phyloP scores from a whole-genome alignment of 192 early-diverging fungal genomes.

The Podila clonocystis region DNA sequence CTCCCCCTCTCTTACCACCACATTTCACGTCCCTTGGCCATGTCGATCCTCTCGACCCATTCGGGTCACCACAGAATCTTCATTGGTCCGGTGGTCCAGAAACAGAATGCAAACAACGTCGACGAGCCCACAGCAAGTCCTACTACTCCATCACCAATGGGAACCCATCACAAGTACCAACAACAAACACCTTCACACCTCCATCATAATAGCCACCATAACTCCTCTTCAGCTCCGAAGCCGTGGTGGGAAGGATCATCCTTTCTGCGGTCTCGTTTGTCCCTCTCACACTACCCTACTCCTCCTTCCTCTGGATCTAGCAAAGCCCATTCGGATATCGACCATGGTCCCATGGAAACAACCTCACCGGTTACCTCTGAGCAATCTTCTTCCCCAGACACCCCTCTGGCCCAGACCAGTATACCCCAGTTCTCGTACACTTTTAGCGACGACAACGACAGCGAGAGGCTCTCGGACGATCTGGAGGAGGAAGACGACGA shows the following conservation, averaged over 20 bases:
- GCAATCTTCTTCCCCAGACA: not conserved
- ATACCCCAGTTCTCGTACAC: constrained; percentile 34
- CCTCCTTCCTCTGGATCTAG: not conserved
- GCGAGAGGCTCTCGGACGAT: not conserved
- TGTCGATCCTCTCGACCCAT: constrained; percentile 39
- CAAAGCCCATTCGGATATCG: too few species aligned
- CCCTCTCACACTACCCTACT: constrained; percentile 11
- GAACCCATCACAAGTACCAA: not conserved
- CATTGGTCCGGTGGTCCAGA: constrained; percentile 36
- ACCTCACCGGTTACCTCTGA: not conserved
- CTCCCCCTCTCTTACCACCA: not conserved
- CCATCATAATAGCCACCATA: not conserved
- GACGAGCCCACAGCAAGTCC: not conserved
- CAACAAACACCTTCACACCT: not conserved
- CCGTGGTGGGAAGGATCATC: constrained; percentile 47
- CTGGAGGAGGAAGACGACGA: constrained; percentile 1
- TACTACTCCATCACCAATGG: not conserved
- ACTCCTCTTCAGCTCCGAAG: constrained; percentile 17
- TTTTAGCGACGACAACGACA: constrained; percentile 23
- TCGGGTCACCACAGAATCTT: constrained; percentile 46
- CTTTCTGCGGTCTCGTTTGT: constrained; percentile 18
- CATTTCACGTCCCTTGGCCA: not conserved
- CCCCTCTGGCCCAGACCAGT: constrained; percentile 6
- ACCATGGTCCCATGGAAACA: not conserved
- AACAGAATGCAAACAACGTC: constrained; percentile 1